Evolutionary conservation across 1,284 basidiomycete genomes (phyloP), one percentile per base, ranked within the genome.

Genomic region (Thelephora terrestris): DNA sequence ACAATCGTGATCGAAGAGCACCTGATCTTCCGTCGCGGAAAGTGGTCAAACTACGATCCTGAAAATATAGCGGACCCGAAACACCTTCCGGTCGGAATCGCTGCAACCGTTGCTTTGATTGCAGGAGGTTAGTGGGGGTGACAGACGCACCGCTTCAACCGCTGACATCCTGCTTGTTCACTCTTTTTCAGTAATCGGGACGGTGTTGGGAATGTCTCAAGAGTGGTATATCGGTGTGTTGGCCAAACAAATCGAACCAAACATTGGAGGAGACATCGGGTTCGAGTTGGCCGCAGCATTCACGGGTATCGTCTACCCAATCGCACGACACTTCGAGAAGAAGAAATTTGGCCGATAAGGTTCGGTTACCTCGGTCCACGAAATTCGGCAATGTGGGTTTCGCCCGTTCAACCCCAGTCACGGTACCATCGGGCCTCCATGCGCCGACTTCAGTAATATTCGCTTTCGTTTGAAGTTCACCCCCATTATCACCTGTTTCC

Each of bases 1-100:
- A 53, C 52, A 16, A 61, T 68, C 40, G 50, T 68, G n/a, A 38
- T 63, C 35, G 57, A 62, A 46, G 66, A 69, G 53, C 65, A 68
- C 55, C 55, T 59, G 49, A 59, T 69, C 50, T 67, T 67, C 61
- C 59, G 66, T 27, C 50, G 52, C 20, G 61, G 59, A 20, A 51
- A 53, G 12, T 67, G 59, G 54, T 14, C 37, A 17, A 61, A 59
- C 36, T 66, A 65, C 54, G 57, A 61, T 48, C 56, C 62, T 14
- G 60, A 60, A 16, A 55, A 56, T 23, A 63, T 65, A 55, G 57
- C 58, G 48, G 55, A 56, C 24, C 52, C 51, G 39, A 43, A 51
- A n/a, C 51, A 55, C 18, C 58, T 64, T 23, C 63, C 61, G 2
- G 50, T 63, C 23, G 63, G 64, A 21, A 29, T 61, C 9, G 64